Base-by-base conservation (phyloP, 805 yeast species). In the Teunomyces tritomae region DNA sequence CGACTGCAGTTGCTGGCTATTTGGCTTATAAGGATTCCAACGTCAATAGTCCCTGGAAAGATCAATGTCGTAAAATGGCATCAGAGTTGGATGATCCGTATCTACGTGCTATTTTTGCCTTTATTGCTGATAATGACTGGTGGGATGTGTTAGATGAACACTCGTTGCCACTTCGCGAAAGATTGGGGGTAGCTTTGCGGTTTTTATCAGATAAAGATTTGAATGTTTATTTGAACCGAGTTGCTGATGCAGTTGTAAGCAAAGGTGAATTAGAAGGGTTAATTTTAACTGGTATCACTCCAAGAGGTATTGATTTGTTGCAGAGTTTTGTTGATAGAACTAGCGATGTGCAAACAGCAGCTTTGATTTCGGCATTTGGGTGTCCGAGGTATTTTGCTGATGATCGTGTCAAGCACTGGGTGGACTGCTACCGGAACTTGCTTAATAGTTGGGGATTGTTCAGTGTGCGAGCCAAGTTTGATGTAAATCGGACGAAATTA, bases 81-180 rank as follows among this genome's bases (percentile, higher is more conserved):
- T 79, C 87, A n/a, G 97, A 89, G 56, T 73, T 92, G 48, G 92
- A 86, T 9, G 85, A 88, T 59, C 97, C 98, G 0, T 92, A 92
- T 61, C 68, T 92, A 50, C 71, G 97, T 39, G 96, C 96, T 0
- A 87, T 92, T 1, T 92, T 92, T 73, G 97, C 97, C 0, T 92
- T 84, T 57, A 85, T 92, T 46, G 90, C 97, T 0, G 97, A 92
- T 60, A 87, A 89, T 40, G 94, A 91, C 54, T 92, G 98, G 97
- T 85, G 92, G 84, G 97, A 89, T 59, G 96, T 92, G 1, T 72
- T 92, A 45, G 96, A 89, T 61, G 97, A 92, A 59, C 82, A 85
- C 14, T 85, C 96, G 1, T 74, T 92, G 36, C 96, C 99, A 0
- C 70, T 92, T 35, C 75, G 92, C 45, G 99, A 92, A 60, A 73